Conservation (phyloP, 148 eudicot genomes). For the Mesembryanthemum crystallinum region DNA sequence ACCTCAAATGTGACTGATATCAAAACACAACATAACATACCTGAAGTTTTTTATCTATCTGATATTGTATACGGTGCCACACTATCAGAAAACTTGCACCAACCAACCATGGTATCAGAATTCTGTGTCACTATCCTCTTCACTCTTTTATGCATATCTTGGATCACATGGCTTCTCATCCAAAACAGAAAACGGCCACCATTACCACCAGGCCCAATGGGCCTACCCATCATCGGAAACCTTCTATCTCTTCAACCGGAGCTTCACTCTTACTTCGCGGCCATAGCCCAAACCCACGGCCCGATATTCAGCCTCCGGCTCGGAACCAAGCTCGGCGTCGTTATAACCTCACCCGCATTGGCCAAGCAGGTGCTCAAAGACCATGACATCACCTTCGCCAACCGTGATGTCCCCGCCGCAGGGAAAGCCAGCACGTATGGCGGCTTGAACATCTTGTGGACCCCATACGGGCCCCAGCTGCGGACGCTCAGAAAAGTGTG, state of each 20-base stretch:
- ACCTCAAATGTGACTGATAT: too few species aligned
- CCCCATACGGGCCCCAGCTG: constrained; percentile 62
- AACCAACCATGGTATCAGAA: background rate
- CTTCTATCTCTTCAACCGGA: constrained; percentile 60
- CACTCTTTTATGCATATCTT: constrained; percentile 8
- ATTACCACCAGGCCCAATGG: constrained; percentile 55
- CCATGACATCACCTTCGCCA: constrained; percentile 60
- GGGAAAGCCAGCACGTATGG: constrained; percentile 44
- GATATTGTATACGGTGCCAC: too few species aligned
- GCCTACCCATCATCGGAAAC: constrained; percentile 60
- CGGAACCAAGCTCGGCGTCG: constrained; percentile 43
- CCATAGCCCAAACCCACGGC: constrained; percentile 48
- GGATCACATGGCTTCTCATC: background rate
- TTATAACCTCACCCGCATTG: constrained; percentile 44
- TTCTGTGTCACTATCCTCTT: background rate
- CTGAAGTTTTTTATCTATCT: too few species aligned
- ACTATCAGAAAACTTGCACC: too few species aligned
- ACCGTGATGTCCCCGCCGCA: constrained; percentile 60
- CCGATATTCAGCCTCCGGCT: constrained; percentile 54
- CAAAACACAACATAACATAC: too few species aligned
- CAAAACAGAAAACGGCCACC: constrained; percentile 16
- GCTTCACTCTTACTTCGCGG: constrained; percentile 56
- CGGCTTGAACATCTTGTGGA: constrained; percentile 54
- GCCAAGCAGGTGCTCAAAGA: constrained; percentile 60
- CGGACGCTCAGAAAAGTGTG: constrained; percentile 54